Evolutionary conservation across 2,329 filamentous ascomycete genomes (phyloP).

Genomic region (Mycosphaerelloides madeirae): DNA sequence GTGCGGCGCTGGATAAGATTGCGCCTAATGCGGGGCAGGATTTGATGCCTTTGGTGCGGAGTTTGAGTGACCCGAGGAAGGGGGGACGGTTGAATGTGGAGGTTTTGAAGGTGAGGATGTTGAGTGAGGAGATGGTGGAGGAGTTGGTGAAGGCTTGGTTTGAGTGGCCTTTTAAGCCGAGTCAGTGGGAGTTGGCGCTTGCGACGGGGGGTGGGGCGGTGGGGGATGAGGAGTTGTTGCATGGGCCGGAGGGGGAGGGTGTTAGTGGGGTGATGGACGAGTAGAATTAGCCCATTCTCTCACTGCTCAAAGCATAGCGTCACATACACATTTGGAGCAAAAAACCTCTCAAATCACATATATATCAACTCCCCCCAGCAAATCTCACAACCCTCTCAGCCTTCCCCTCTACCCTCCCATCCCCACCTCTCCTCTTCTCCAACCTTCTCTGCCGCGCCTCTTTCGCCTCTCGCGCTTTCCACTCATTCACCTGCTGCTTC

Average conservation of each 20-base stretch:
- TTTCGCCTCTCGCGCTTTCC: slow-evolving; percentile 54
- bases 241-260: too few relatives aligned
- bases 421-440: slow-evolving; percentile 42
- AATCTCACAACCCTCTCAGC: slow-evolving; percentile 15
- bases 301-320: too few relatives aligned
- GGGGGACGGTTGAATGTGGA: slow-evolving; percentile 45
- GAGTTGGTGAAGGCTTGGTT: slow-evolving; percentile 59
- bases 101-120: slow-evolving; percentile 43
- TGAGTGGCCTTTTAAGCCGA: slow-evolving; percentile 57
- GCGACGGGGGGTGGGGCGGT: slow-evolving; percentile 4
- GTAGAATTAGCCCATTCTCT: too few relatives aligned
- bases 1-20: slow-evolving; percentile 48
- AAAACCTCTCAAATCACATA: not conserved
- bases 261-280: too few relatives aligned
- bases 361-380: slow-evolving; percentile 2
- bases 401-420: slow-evolving; percentile 1
- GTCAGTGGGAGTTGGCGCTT: slow-evolving; percentile 19
- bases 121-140: slow-evolving; percentile 53
- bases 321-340: too few relatives aligned
- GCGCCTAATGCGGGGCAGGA: slow-evolving; percentile 58
- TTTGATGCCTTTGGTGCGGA: slow-evolving; percentile 47
- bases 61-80: slow-evolving; percentile 43
- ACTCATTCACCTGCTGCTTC: slow-evolving; percentile 56
- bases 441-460: slow-evolving; percentile 56
- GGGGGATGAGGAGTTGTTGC: too few relatives aligned